Base-by-base conservation (phyloP, 352 stramenopile species). In the Globisporangium paddicum region DNA sequence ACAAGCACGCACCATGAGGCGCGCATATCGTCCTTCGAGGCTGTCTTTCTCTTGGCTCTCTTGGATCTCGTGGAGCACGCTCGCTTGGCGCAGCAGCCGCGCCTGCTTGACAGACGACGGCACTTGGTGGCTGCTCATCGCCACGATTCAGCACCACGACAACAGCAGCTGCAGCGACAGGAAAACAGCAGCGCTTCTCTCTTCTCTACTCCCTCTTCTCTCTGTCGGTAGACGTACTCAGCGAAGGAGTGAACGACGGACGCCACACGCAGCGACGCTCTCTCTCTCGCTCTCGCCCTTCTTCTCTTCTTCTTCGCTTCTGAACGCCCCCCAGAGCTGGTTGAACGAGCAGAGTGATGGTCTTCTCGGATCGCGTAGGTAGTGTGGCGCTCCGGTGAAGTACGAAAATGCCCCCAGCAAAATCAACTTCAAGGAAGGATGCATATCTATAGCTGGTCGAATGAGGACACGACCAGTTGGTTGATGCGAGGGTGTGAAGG, bases 1-100 rank as follows among this genome's bases (percentile, higher is more conserved):
- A 47, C 3, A 37, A 51, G 13, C 5, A 59, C 64, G 50, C 64
- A 87, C 77, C 83, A 95, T 88, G 28, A 95, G 73, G 6, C 83
- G 81, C 53, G 73, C 68, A 48, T 90, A 93, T 57, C 83, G 83
- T 8, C 66, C 73, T 37, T 90, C 79, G 14, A 89, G 57, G 50
- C 71, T 87, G 54, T 89, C 79, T 59, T 84, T 86, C 56, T 90
- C 82, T 53, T 90, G 79, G 41, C 60, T 82, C 66, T 93, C 82
- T 55, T 91, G 81, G 21, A 91, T 61, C 57, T 93, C 84, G 55
- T 91, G 73, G 25, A 93, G 71, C 55, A 90, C 79, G 66, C 81
- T 91, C n/a, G 72, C 68, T 55, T 93, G 84, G 19, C 84, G 77
- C 68, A 77, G 55, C 14, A 80, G 68, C 23, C 51, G 48, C 30